Evolutionary conservation across 768 basidiomycete genomes (phyloP).

Genomic region (Hydnomerulius pinastri): DNA sequence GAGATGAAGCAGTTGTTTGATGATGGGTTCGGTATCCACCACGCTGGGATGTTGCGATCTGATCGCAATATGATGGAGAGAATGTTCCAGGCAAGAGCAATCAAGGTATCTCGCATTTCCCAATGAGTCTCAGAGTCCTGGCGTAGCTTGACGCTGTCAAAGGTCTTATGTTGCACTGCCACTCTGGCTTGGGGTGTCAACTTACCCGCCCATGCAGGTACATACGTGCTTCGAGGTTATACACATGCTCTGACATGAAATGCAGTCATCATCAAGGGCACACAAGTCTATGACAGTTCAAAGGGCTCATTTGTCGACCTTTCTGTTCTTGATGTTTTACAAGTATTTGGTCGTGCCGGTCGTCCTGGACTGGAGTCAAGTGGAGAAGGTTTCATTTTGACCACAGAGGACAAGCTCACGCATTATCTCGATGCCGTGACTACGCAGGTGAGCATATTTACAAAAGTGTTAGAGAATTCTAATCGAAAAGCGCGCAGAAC

Average conservation of each 20-base stretch:
- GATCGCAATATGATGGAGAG: conserved; percentile 95
- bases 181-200: conserved; percentile 99
- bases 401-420: conserved; percentile 86
- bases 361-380: conserved; percentile 85
- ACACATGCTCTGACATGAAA: conserved; percentile 9
- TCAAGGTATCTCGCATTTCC: conserved; percentile 63
- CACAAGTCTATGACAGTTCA: conserved; percentile 90
- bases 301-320: conserved; percentile 91
- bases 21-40: conserved; percentile 93
- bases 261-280: conserved; percentile 93
- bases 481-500: conserved; percentile 47
- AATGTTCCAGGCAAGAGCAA: conserved; percentile 87
- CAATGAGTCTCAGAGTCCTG: background rate
- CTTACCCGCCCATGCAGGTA: conserved; percentile 94
- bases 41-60: conserved; percentile 94
- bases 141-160: conserved; percentile 1
- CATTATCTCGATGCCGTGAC: conserved; percentile 90
- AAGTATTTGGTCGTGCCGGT: conserved; percentile 97
- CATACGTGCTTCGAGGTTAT: conserved; percentile 19
- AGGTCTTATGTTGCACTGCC: conserved; percentile 98
- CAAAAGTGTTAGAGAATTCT: background rate
- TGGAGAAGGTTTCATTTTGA: conserved; percentile 97
- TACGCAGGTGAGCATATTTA: conserved; percentile 61
- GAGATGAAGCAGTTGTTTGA: conserved; percentile 97
- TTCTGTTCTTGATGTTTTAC: conserved; percentile 92